phyloP scores from a whole-genome alignment of 441 rosid species.

The Iberis amara region DNA sequence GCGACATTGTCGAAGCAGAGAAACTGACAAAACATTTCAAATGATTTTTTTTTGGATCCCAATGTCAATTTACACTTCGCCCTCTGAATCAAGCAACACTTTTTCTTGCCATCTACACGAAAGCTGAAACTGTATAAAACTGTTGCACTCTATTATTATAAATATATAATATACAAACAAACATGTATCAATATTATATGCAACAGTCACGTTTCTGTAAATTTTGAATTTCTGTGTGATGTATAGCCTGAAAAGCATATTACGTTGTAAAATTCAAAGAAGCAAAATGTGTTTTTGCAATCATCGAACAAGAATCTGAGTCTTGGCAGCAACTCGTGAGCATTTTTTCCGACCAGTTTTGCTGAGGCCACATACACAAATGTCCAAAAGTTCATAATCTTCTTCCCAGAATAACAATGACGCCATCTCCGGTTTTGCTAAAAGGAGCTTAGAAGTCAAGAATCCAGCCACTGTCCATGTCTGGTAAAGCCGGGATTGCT shows the following conservation, averaged over 20 bases:
- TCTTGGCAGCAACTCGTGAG: constrained; percentile 80
- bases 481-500: constrained; percentile 77
- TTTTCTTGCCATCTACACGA: background rate
- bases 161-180: constrained; percentile 4
- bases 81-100: too few relatives aligned
- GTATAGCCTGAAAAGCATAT: constrained; percentile 3
- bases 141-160: background rate
- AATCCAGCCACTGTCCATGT: constrained; percentile 93
- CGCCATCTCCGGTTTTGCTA: constrained; percentile 82
- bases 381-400: constrained; percentile 85
- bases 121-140: constrained; percentile 3
- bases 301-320: constrained; percentile 77
- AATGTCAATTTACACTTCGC: too few relatives aligned
- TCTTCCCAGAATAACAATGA: constrained; percentile 79
- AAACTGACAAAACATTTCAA: too few relatives aligned
- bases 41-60: too few relatives aligned
- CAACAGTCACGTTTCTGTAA: constrained; percentile 21
- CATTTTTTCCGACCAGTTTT: constrained; percentile 77
- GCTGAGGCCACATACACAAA: constrained; percentile 75
- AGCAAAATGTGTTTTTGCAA: constrained; percentile 9
- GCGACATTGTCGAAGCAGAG: too few relatives aligned
- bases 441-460: constrained; percentile 66
- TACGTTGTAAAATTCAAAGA: background rate
- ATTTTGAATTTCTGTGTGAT: background rate
- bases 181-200: constrained; percentile 15